Evolutionary conservation across 352 stramenopile species (phyloP).

Genomic region (Phytophthora constricta): DNA sequence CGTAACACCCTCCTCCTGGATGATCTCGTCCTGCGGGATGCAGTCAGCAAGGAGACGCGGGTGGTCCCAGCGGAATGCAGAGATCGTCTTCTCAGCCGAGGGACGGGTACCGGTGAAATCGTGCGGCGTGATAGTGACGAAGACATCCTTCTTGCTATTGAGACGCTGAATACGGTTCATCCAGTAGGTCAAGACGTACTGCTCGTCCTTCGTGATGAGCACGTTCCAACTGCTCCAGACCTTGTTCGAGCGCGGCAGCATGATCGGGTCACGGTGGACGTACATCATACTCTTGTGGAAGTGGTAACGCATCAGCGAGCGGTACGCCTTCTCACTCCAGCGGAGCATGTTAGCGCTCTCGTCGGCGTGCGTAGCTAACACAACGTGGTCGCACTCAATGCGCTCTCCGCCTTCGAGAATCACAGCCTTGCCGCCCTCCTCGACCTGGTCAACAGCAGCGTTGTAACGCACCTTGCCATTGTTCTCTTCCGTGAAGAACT

Average conservation of each 20-base stretch:
- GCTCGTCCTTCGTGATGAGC: slow-evolving; percentile 81
- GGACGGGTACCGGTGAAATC: slow-evolving; percentile 75
- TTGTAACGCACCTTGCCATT: slow-evolving; percentile 85
- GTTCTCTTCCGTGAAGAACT: slow-evolving; percentile 85
- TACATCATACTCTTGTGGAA: slow-evolving; percentile 92
- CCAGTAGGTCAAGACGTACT: slow-evolving; percentile 91
- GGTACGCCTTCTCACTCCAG: slow-evolving; percentile 70
- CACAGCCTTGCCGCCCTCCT: slow-evolving; percentile 84
- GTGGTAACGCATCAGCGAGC: slow-evolving; percentile 80
- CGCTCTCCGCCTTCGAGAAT: slow-evolving; percentile 70
- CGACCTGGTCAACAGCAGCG: slow-evolving; percentile 63
- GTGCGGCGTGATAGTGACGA: slow-evolving; percentile 86
- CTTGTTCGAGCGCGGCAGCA: slow-evolving; percentile 78
- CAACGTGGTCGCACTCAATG: slow-evolving; percentile 87
- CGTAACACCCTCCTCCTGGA: slow-evolving; percentile 84
- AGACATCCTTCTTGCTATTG: slow-evolving; percentile 87
- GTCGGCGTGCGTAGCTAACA: slow-evolving; percentile 84
- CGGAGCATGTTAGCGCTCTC: slow-evolving; percentile 75
- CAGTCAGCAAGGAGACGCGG: slow-evolving; percentile 84
- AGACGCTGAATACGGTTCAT: slow-evolving; percentile 91
- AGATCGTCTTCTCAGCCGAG: slow-evolving; percentile 57
- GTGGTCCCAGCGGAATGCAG: slow-evolving; percentile 87
- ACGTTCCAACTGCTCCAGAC: slow-evolving; percentile 90
- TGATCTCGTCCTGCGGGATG: slow-evolving; percentile 86
- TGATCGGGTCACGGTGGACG: slow-evolving; percentile 78